Base-by-base conservation (phyloP, 208 protist species). In the Crithidia mellificae region DNA sequence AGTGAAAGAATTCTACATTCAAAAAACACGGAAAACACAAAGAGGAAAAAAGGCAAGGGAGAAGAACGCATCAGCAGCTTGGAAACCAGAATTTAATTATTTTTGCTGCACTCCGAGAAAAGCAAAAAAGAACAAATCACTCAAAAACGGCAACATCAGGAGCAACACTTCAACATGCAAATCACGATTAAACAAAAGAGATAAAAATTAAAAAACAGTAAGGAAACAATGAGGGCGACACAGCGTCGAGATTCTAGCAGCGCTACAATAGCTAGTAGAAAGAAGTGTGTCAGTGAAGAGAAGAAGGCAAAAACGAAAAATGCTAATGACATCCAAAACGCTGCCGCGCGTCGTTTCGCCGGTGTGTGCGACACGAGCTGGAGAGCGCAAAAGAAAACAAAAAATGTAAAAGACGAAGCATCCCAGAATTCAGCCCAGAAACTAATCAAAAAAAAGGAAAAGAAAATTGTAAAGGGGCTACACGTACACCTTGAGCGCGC, bases 401-500 rank as follows among this genome's bases (percentile, higher is more conserved):
- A 43, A 29, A 27, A 52, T 29, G 47, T 29, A 54, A 36, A 54
- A 20, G n/a, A n/a, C n/a, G n/a, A n/a, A n/a, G n/a, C n/a, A n/a
- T n/a, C n/a, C n/a, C n/a, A n/a, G n/a, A n/a, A n/a, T n/a, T n/a
- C n/a, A n/a, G n/a, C n/a, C 5, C 50, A 54, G 36, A 30, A 54
- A 25, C 32, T 41, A 46, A 15, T 19, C 2, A 43, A 59, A 1
- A 46, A 4, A 32, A 46, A 46, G 5, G 2, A 61, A 30, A 32
- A 46, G 46, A 30, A 32, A 3, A 32, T 7, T 43, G 9, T 19
- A 24, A 17, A 3, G 8, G 22, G 19, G 2, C 27, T 55, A 53
- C 47, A 44, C 3, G 34, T 65, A 89, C 20, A 74, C 53, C 0
- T 61, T 57, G 5, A 81, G 84, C 8, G 66, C 46, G 12, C 62